Evolutionary conservation across 2,329 filamentous ascomycete genomes (phyloP), one percentile per base, ranked within the genome.

Genomic region (Tolypocladium guangdongense): DNA sequence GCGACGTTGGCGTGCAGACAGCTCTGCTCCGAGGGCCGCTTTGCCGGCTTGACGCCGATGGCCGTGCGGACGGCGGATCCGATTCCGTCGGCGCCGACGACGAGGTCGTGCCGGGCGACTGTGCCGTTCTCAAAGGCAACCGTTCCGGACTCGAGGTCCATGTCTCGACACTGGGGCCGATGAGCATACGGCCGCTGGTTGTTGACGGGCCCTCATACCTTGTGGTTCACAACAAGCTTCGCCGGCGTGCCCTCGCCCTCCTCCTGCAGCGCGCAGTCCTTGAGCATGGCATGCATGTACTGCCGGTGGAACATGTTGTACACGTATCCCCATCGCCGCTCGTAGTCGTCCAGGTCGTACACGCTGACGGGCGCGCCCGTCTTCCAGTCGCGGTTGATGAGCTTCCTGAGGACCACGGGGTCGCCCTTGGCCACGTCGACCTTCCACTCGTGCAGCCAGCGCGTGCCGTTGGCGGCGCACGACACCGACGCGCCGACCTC

Each of bases 251-350:
- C 83, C 41, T 74, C 69, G 0, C 82, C 82, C 46, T 72, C 64
- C 39, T 75, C 71, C 8, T 75, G 73, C 55, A 80, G 53, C 0
- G 83, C 83, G 50, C 73, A 71, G 22, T 84, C 80, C 69, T 78
- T 83, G 27, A 87, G 65, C 82, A 86, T 86, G 7, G 71, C 63
- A 59, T 87, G 84, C 83, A 87, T 86, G 56, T 86, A 76, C 60
- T 84, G 80, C 0, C 83, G 73, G 61, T 87, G 83, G 59, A 87
- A 87, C 81, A 85, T 85, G 65, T 86, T 82, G 64, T 86, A 84
- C 0, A 79, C 73, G 24, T 80, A 78, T 14, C 82, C 83, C 82
- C 83, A 87, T 52, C 71, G 72, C 68, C 81, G 63, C 65, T 87
- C 78, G 54, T 87, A 87, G 61, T 87, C 83, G 12, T 70, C 75